phyloP scores from a whole-genome alignment of 441 rosid species.

The Brassica hybrid region DNA sequence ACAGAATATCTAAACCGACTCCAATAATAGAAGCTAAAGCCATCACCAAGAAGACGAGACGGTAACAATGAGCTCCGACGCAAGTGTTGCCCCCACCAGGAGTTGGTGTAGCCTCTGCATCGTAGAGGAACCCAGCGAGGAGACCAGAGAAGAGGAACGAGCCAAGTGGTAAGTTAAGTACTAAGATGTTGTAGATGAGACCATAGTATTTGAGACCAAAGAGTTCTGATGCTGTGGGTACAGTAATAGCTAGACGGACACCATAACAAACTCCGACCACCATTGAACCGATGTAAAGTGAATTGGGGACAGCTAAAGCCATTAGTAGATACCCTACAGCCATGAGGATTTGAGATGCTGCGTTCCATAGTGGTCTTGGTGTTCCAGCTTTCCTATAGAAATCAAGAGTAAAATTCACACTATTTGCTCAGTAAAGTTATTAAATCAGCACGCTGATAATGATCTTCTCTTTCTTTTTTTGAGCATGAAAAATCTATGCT shows the following conservation, averaged over 20 bases:
- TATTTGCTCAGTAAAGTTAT: constrained; percentile 6
- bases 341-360: constrained; percentile 58
- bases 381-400: constrained; percentile 53
- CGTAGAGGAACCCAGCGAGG: constrained; percentile 57
- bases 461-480: too few relatives aligned
- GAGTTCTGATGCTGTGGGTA: constrained; percentile 59
- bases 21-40: constrained; percentile 51
- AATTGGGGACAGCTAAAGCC: constrained; percentile 59
- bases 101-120: constrained; percentile 48
- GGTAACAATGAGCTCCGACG: constrained; percentile 57
- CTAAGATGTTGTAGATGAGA: constrained; percentile 58
- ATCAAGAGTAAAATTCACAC: background rate
- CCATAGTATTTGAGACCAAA: constrained; percentile 66
- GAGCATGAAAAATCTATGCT: background rate
- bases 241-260: constrained; percentile 55
- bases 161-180: constrained; percentile 60
- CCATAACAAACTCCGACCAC: constrained; percentile 62
- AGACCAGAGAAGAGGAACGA: constrained; percentile 66
- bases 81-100: constrained; percentile 60
- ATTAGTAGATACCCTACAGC: constrained; percentile 52
- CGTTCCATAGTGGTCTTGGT: constrained; percentile 62
- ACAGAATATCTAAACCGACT: constrained; percentile 49
- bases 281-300: constrained; percentile 59
- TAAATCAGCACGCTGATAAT: background rate
- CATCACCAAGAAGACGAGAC: constrained; percentile 56